Base-by-base conservation (phyloP, 192 early-diverging fungal genomes). In the Chytriomyces sp. region DNA sequence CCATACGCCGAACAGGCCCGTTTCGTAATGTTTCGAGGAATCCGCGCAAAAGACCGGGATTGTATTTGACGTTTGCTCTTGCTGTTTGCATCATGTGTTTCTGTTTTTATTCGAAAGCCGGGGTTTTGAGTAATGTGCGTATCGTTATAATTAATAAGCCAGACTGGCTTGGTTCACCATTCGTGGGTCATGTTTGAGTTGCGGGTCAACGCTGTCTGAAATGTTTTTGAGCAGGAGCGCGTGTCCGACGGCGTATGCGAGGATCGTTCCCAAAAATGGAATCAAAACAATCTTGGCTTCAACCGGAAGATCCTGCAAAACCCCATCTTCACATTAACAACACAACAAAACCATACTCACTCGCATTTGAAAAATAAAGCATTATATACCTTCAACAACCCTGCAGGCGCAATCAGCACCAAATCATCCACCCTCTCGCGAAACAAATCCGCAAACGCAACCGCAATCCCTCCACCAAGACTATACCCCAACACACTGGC, bases 381-480 rank as follows among this genome's bases (percentile, higher is more conserved):
- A n/a, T n/a, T n/a, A n/a, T n/a, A 35, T 13, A 20, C 16, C 57
- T 59, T 16, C 16, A 79, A 82, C 2, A 89, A 63, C 16, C 87
- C 87, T 2, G 86, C 87, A 43, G 87, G 87, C 6, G 82, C 83
- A 48, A 86, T 60, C 1, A 89, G 75, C 4, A 81, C 78, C 11
- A 89, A 67, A 10, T 68, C 76, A 7, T 82, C 77, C 10, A 89
- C 82, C 50, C 81, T 64, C 26, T 84, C 78, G 0, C 82, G 81
- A 28, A 80, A 81, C 45, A 53, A 65, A 9, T 75, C 63, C 18
- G 80, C 81, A 69, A 82, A 89, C 5, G 77, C 75, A 8, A 86
- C 75, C 7, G 84, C 81, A 62, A 89, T 84, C 43, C 81, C 87
- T 28, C 86, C 87, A 60, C 87, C 87, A 11, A 86, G 67, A 0